A percentile compares a stretch with the other conserved stretches of the same genome.
Evolutionary conservation across 2,329 filamentous ascomycete genomes (phyloP).

Genomic region (Fusarium fujikuroi): DNA sequence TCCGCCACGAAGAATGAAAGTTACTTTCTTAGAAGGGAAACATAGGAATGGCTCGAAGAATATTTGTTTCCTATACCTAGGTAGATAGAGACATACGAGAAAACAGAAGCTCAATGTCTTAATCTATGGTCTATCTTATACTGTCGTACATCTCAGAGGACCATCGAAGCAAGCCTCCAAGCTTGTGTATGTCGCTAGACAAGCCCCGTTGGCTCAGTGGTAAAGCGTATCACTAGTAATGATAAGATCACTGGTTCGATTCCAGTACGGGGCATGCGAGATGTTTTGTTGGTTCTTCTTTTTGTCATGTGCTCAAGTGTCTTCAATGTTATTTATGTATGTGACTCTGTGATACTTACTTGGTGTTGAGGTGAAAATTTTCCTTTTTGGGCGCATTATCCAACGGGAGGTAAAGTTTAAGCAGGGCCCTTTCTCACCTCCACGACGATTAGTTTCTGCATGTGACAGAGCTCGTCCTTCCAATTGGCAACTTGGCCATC

Average conservation of each 20-base stretch:
- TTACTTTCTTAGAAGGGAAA: too few relatives aligned
- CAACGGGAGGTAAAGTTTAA: background rate
- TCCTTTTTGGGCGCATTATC: background rate
- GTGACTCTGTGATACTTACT: background rate
- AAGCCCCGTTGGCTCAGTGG: constrained; percentile 49
- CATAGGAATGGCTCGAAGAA: background rate
- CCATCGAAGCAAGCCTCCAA: background rate
- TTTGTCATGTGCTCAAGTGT: background rate
- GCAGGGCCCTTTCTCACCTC: background rate
- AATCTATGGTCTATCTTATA: background rate
- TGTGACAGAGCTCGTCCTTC: background rate
- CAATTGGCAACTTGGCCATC: background rate
- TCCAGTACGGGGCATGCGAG: constrained; percentile 46
- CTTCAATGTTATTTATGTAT: background rate
- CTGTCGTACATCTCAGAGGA: accelerated
- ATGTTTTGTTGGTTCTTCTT: background rate
- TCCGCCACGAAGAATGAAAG: too few relatives aligned
- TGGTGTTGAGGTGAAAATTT: background rate
- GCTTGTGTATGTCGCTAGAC: background rate
- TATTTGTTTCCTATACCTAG: background rate
- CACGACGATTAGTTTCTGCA: background rate
- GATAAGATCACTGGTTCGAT: constrained; percentile 51
- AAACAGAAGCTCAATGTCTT: background rate
- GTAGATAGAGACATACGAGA: background rate
- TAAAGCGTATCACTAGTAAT: constrained; percentile 53